Evolutionary conservation across 257 asterid species (phyloP), one percentile per base, ranked within the genome.

Genomic region (Mitragyna speciosa): DNA sequence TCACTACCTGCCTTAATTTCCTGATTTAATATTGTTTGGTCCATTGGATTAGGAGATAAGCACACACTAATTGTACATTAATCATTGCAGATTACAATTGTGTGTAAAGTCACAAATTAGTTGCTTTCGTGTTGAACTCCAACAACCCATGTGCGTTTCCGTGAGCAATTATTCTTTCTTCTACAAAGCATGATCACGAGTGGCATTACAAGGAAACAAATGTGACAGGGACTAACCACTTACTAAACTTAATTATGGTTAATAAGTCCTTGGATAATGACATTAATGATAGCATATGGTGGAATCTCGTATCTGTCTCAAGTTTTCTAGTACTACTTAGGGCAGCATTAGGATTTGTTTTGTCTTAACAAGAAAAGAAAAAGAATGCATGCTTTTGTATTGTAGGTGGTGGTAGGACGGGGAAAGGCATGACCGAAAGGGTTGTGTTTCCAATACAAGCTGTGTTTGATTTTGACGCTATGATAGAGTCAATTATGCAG

Each of bases 141-240:
- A 76, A 76, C 79, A 61, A 61, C 72, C 78, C 70, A 43, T 81
- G 47, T 76, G 43, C 72, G 84, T 77, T 80, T 82, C 72, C 71
- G 82, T 74, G 81, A 80, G 74, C 33, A 82, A 71, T 84, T 75
- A 73, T 71, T 72, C 31, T 33, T 51, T 52, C 19, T 72, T 30
- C 31, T 10, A 26, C n/a, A 7, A 24, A 84, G 83, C 86, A 69
- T 76, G 85, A 83, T 85, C 85, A 79, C 86, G 89, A 86, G 89
- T 72, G 82, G 76, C 82, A 78, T 81, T 59, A 82, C 86, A 36
- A 78, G 61, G 80, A 72, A 76, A 73, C 74, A 65, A 85, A 83
- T 88, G 39, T 36, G 94, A 88, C 78, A 86, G 83, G 84, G 88
- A 87, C 91, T 85, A 89, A 90, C 87, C 89, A 85, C 83, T 81